phyloP scores from a whole-genome alignment of 768 basidiomycete species.

The Trametes maxima region DNA sequence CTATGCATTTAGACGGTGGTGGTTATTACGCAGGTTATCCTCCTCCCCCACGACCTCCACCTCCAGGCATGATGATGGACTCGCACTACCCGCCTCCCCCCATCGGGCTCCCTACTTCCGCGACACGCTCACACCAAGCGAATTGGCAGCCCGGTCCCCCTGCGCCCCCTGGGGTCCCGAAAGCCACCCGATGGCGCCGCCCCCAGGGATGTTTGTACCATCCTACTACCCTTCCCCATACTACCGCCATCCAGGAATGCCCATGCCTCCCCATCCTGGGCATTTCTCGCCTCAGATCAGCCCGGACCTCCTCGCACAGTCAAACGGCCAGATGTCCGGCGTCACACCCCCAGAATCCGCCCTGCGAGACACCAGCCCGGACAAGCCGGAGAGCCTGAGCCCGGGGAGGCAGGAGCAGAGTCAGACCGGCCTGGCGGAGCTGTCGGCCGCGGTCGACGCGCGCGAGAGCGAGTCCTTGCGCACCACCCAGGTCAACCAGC shows the following conservation, averaged over 20 bases:
- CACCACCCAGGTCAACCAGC: not conserved
- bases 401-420: not conserved
- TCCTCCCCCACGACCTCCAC: slow-evolving; percentile 33
- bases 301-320: slow-evolving; percentile 27
- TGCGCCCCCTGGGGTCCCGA: slow-evolving; percentile 41
- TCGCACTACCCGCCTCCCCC: slow-evolving; percentile 43
- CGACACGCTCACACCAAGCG: slow-evolving; percentile 43
- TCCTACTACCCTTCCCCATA: slow-evolving; percentile 47
- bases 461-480: slow-evolving; percentile 4
- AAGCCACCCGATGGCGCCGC: slow-evolving; percentile 30
- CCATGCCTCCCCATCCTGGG: slow-evolving; percentile 24
- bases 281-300: slow-evolving; percentile 28
- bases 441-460: not conserved
- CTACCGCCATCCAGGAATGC: slow-evolving; percentile 45
- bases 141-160: slow-evolving; percentile 31
- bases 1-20: not conserved
- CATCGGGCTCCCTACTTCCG: slow-evolving; percentile 55
- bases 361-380: slow-evolving; percentile 14
- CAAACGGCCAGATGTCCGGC: slow-evolving; percentile 16
- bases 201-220: slow-evolving; percentile 37
- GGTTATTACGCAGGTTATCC: slow-evolving; percentile 41
- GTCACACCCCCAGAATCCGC: slow-evolving; percentile 21
- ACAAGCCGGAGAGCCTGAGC: not conserved
- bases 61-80: slow-evolving; percentile 45
- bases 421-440: not conserved